Base-by-base conservation (phyloP, 345 rosid species). In the Fremontodendron californicum region DNA sequence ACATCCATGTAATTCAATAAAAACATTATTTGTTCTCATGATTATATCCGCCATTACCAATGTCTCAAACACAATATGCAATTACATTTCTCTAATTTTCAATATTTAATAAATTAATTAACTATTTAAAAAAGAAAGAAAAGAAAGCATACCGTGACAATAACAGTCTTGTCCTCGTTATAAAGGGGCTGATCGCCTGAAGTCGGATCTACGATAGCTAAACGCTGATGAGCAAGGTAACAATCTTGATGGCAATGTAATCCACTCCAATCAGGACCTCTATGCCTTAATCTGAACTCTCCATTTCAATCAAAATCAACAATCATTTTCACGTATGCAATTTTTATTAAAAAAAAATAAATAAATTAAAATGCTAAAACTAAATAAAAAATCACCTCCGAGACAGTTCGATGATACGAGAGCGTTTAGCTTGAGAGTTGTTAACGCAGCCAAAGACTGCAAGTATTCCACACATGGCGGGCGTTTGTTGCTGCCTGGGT, bases 191-290 rank as follows among this genome's bases (percentile, higher is more conserved):
- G 97, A 82, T 92, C 97, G 42, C 97, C 97, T 33, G 97, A 92
- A 73, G 92, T 79, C 35, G 97, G 97, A 84, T 92, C 97, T 46
- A 92, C 79, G 58, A 92, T 89, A 23, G 97, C 97, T 82, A 92
- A 83, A 49, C 94, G 88, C 77, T 92, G 94, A 77, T 92, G 97
- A 81, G 97, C 87, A 64, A 92, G 89, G 79, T 88, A 92, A 78
- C 93, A 90, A 75, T 87, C 87, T 25, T 75, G 91, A 74, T 83
- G 82, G 80, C 90, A 90, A 81, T 89, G 90, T 71, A 92, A 72
- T 0, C 97, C 97, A 29, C 97, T 90, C 97, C 97, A 92, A 27
- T 92, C 97, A 43, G 97, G 97, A 72, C 94, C 97, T 85, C 97
- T 82, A 77, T 92, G 97, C 46, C 84, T 84, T 90, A 92, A 77